Evolutionary conservation across 116 monocot genomes (phyloP).

Genomic region (Phalaenopsis hybrid): DNA sequence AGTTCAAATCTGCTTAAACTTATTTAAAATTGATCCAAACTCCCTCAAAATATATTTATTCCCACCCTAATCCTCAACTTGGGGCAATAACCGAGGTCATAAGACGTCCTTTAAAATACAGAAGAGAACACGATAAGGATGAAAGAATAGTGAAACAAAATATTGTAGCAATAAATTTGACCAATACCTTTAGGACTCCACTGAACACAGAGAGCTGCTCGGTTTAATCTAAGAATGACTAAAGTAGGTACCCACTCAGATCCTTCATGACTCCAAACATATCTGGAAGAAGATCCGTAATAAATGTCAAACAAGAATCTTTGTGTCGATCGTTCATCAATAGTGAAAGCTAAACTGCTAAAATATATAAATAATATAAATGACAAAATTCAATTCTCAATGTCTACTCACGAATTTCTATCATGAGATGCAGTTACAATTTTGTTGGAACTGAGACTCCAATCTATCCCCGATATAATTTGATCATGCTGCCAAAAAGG

Average conservation of each 20-base stretch:
- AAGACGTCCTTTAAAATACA: background rate
- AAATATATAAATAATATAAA: background rate
- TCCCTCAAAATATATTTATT: background rate
- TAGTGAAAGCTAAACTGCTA: constrained; percentile 1
- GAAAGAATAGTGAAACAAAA: background rate
- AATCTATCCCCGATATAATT: constrained; percentile 91
- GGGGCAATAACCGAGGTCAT: background rate
- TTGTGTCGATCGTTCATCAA: background rate
- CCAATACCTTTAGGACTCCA: constrained; percentile 94
- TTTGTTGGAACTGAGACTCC: constrained; percentile 80
- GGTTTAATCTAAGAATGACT: constrained; percentile 95
- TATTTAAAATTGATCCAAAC: background rate
- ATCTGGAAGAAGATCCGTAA: constrained; percentile 39
- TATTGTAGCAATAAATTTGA: background rate
- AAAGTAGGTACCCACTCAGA: constrained; percentile 89
- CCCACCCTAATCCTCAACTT: background rate
- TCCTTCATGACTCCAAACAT: constrained; percentile 93
- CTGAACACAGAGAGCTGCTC: constrained; percentile 94
- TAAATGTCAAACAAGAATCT: background rate
- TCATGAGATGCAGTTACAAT: constrained; percentile 98
- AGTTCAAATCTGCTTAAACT: background rate
- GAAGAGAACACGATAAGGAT: background rate
- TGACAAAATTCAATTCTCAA: background rate
- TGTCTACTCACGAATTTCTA: constrained; percentile 81
- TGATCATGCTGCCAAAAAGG: constrained; percentile 77